These are phyloP conservation scores for Didymella glomerata DNA, from an alignment of 2,329 filamentous ascomycete genomes.

Conservation along the genomic window DNA sequence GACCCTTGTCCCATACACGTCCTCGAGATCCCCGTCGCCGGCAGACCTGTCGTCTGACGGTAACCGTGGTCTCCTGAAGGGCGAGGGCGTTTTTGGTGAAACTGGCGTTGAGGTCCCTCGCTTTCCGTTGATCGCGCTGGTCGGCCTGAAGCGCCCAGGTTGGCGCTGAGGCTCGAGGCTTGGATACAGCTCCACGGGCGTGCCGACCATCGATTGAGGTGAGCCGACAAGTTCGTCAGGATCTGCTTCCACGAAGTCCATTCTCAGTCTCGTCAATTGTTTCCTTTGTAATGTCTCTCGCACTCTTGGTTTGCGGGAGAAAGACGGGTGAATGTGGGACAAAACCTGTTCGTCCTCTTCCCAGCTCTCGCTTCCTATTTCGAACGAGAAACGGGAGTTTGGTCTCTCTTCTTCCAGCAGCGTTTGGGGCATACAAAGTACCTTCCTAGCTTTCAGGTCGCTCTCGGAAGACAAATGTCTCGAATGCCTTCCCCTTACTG, in stretches of 20 bases:
- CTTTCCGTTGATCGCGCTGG: conserved; percentile 20
- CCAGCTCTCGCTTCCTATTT: neutral
- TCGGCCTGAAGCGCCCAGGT: conserved; percentile 18
- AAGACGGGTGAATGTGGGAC: conserved; percentile 18
- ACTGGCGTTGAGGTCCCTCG: conserved; percentile 22
- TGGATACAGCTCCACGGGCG: conserved; percentile 44
- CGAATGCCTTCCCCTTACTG: conserved; percentile 12
- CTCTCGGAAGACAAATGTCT: conserved; percentile 15
- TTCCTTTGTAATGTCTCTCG: conserved; percentile 33
- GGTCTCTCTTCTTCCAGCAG: conserved; percentile 1
- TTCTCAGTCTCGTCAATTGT: conserved; percentile 34
- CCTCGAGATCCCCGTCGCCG: conserved; percentile 1
- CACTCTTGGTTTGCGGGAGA: conserved; percentile 37
- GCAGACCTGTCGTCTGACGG: conserved; percentile 19
- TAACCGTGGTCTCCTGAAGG: conserved; percentile 3
- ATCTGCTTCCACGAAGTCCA: conserved; percentile 32
- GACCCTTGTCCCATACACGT: conserved; percentile 24
- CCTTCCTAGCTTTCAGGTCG: conserved; percentile 11
- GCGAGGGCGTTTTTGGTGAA: conserved; percentile 21
- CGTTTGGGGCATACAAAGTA: conserved; percentile 1
- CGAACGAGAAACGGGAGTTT: neutral
- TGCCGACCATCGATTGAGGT: conserved; percentile 41
- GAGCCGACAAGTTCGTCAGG: conserved; percentile 30
- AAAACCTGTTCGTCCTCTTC: conserved; percentile 12
- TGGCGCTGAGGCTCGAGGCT: conserved; percentile 8